A percentile compares a stretch with the other conserved stretches of the same genome.
Conservation (phyloP, 768 basidiomycete genomes). For the Mycena rebaudengoi region DNA sequence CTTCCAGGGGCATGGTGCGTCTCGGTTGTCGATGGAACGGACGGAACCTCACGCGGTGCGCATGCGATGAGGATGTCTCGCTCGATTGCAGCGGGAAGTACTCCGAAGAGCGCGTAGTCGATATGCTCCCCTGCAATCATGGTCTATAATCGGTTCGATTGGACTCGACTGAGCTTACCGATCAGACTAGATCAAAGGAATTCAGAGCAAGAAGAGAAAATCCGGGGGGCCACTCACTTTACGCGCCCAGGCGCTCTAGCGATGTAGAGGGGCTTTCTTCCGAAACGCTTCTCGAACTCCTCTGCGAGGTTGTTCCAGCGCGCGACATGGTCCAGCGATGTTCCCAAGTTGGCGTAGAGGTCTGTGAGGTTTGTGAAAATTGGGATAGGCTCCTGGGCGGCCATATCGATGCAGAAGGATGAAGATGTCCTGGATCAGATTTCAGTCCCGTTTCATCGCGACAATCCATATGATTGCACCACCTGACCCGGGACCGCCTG, state of each 20-base stretch:
- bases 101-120: constrained; percentile 86
- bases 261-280: constrained; percentile 73
- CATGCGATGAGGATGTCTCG: constrained; percentile 85
- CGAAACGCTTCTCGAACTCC: constrained; percentile 71
- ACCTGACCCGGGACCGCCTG: background rate
- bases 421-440: background rate
- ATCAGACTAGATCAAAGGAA: constrained; percentile 47
- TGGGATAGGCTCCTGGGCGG: constrained; percentile 66
- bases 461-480: background rate
- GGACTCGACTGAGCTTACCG: constrained; percentile 38
- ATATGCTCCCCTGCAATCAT: constrained; percentile 75
- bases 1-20: constrained; percentile 52
- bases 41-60: constrained; percentile 50
- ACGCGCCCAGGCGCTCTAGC: constrained; percentile 83
- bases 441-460: background rate
- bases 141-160: constrained; percentile 1
- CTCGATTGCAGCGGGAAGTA: constrained; percentile 86
- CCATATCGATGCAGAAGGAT: constrained; percentile 43
- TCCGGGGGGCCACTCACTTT: constrained; percentile 57
- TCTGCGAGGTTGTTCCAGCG: constrained; percentile 70
- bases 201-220: background rate
- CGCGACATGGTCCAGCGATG: constrained; percentile 62
- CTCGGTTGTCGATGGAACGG: constrained; percentile 31
- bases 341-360: constrained; percentile 61
- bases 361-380: constrained; percentile 65